Base-by-base conservation (phyloP, 2,329 filamentous ascomycete species). In the Penicillium sumatraense region DNA sequence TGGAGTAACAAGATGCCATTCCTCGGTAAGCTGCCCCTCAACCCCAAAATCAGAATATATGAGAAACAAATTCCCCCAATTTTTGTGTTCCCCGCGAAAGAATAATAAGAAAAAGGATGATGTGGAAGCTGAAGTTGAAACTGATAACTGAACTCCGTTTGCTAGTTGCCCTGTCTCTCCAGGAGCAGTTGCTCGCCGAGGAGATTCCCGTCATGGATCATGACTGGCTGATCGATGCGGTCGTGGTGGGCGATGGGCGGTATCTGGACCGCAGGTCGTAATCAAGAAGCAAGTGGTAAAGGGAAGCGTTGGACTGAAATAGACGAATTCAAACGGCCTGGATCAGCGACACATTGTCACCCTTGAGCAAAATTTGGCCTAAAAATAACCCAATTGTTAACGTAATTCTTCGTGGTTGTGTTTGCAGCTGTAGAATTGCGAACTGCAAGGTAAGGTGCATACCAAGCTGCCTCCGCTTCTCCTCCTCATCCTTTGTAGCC, bases 351-450 rank as follows among this genome's bases (percentile, higher is more conserved):
- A 96, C 90, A 69, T 93, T 95, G 78, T 95, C 91, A 66, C 90
- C 90, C 79, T 95, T 95, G 63, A 96, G 83, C 62, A 96, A 78
- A 61, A 96, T 93, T 78, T 93, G 91, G 57, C 90, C 89, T 92
- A 63, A 54, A 44, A 41, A 29, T 23, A 11, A 10, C 13, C 27
- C 9, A 16, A 49, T 20, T 29, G 14, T 41, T 21, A 50, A 16
- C 16, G 35, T 41, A 23, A 16, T 11, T 41, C 20, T n/a, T n/a
- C n/a, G n/a, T n/a, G n/a, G n/a, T n/a, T n/a, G n/a, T n/a, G n/a
- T n/a, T n/a, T n/a, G n/a, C n/a, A n/a, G n/a, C n/a, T n/a, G n/a
- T n/a, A n/a, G 9, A 36, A 5, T 18, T 16, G 33, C 20, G 18
- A 31, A 24, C 27, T 18, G 33, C 14, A 41, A 16, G 33, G 38